Percentiles rank a stretch among this genome's conserved stretches.
Evolutionary conservation across 1,139 yeast genomes (phyloP).

Genomic region (Yamadazyma sp.): DNA sequence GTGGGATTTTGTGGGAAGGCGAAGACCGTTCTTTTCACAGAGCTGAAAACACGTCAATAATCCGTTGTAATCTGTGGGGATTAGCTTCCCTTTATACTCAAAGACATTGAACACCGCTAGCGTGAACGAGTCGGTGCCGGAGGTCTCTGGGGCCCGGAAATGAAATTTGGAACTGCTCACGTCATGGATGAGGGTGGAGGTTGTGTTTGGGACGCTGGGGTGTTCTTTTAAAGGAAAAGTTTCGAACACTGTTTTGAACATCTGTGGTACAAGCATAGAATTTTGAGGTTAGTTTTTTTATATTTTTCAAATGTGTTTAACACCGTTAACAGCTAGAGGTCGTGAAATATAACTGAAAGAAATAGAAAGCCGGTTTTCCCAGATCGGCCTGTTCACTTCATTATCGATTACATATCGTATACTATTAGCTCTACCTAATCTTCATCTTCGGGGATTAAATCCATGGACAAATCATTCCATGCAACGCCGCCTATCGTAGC

Average conservation of each 20-base stretch:
- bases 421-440: no score
- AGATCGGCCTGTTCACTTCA: no score
- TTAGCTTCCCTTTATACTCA: slow-evolving; percentile 16
- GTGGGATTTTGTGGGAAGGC: slow-evolving; percentile 39
- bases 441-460: slow-evolving; percentile 63
- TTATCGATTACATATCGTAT: no score
- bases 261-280: slow-evolving; percentile 40
- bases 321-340: no score
- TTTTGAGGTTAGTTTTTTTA: slow-evolving; percentile 1
- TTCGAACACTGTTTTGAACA: slow-evolving; percentile 46
- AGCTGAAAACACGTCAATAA: slow-evolving; percentile 33
- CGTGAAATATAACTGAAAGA: no score
- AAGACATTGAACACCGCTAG: slow-evolving; percentile 43
- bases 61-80: slow-evolving; percentile 50
- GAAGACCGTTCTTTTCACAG: slow-evolving; percentile 32
- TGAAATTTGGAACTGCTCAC: slow-evolving; percentile 17
- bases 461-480: slow-evolving; percentile 69
- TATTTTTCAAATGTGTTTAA: no score
- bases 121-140: slow-evolving; percentile 21
- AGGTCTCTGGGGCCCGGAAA: slow-evolving; percentile 9
- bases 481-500: slow-evolving; percentile 59
- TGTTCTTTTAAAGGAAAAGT: slow-evolving; percentile 46
- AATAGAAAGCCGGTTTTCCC: no score
- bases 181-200: slow-evolving; percentile 10
- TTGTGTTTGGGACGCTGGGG: slow-evolving; percentile 26